A percentile compares a stretch with the other conserved stretches of the same genome.
These are phyloP conservation scores for Mycena indigotica DNA, from an alignment of 768 basidiomycete species.

Conservation along the genomic window DNA sequence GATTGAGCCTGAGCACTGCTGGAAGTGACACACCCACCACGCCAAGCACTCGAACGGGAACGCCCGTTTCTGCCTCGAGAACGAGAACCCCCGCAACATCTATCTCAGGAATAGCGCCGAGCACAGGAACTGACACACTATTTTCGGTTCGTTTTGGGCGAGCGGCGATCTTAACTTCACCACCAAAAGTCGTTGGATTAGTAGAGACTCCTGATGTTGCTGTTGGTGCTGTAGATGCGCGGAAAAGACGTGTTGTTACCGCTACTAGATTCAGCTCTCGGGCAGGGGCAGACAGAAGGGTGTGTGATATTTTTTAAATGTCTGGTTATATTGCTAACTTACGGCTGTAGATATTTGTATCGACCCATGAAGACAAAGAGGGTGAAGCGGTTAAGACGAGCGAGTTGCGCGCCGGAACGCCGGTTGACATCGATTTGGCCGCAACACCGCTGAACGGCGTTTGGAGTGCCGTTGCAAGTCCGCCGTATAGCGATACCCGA, in stretches of 20 bases:
- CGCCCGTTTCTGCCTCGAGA: slow-evolving; percentile 43
- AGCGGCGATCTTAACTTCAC: slow-evolving; percentile 76
- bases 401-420: slow-evolving; percentile 25
- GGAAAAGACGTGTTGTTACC: slow-evolving; percentile 82
- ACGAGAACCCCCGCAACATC: slow-evolving; percentile 43
- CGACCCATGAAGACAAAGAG: slow-evolving; percentile 71
- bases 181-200: slow-evolving; percentile 80
- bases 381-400: slow-evolving; percentile 27
- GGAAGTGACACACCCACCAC: slow-evolving; percentile 43
- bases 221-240: slow-evolving; percentile 85
- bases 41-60: slow-evolving; percentile 39
- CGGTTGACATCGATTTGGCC: slow-evolving; percentile 64
- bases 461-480: slow-evolving; percentile 68
- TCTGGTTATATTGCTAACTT: not conserved
- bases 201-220: slow-evolving; percentile 88
- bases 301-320: slow-evolving; percentile 38
- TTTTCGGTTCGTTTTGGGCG: slow-evolving; percentile 62
- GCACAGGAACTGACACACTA: slow-evolving; percentile 26
- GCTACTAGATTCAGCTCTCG: slow-evolving; percentile 87
- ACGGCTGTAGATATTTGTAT: slow-evolving; percentile 69
- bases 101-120: slow-evolving; percentile 18
- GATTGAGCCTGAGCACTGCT: slow-evolving; percentile 24
- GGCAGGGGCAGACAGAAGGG: slow-evolving; percentile 79
- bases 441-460: slow-evolving; percentile 72
- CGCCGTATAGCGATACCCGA: slow-evolving; percentile 43